phyloP scores from a whole-genome alignment of 441 rosid genomes.

The Populus hybrid region DNA sequence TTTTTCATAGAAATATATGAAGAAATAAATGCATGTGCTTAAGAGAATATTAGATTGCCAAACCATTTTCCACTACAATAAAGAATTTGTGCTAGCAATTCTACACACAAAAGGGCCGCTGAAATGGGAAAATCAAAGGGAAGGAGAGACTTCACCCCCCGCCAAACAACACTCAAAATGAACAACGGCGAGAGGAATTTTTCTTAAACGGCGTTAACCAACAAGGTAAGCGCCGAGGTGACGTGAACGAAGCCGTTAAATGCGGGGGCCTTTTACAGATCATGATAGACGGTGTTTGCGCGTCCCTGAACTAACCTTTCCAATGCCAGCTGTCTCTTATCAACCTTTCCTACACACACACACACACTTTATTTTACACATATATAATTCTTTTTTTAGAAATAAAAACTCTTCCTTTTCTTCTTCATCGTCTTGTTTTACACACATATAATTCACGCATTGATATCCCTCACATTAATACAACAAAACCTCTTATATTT shows the following conservation, averaged over 20 bases:
- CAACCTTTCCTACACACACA: too few species aligned
- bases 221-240: constrained; percentile 10
- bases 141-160: background rate
- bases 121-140: background rate
- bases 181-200: constrained; percentile 1
- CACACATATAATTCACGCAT: too few species aligned
- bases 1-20: too few species aligned
- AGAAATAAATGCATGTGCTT: background rate
- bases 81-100: background rate
- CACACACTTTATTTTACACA: background rate
- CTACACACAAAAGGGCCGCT: background rate
- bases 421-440: background rate
- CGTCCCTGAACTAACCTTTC: constrained; percentile 23
- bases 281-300: constrained; percentile 34
- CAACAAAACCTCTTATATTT: too few species aligned
- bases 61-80: background rate
- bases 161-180: background rate
- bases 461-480: too few species aligned
- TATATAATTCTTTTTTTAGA: background rate
- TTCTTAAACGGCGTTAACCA: constrained; percentile 10
- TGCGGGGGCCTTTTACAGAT: constrained; percentile 33
- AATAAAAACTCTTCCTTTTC: background rate
- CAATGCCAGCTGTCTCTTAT: constrained; percentile 24
- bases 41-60: background rate
- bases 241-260: constrained; percentile 28